Evolutionary conservation across 306 rosid species (phyloP), one percentile per base, ranked within the genome.

Genomic region (Dalbergia cultrata): DNA sequence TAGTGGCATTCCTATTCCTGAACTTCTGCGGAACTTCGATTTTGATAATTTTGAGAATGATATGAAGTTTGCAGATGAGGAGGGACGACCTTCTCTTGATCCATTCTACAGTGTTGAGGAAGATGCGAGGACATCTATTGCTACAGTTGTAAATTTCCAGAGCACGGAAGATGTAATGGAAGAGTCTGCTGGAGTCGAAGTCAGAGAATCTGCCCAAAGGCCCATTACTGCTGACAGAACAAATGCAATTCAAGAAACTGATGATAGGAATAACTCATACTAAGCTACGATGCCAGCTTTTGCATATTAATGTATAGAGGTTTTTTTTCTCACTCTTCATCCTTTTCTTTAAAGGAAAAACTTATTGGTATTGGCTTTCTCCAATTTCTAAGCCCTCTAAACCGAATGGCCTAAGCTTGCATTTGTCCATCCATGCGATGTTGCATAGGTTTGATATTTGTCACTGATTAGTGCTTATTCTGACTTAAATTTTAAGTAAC

Each of bases 1-100:
- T 68, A 76, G 75, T 60, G 81, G 71, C 69, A 56, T 84, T 56
- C 87, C 90, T 17, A 54, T 90, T 78, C 97, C 99, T 6, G 87
- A 88, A 52, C 85, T 93, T 64, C 63, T 91, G 82, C 85, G 83
- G 39, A 71, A 92, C 74, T 87, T 89, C 72, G 90, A 92, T 39
- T 91, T 77, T 43, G 90, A 84, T 76, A 72, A 84, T 79, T 81
- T 82, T 17, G 95, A 81, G 60, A 86, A 83, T 58, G 80, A 53
- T 73, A 34, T 86, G 56, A 89, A 87, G 87, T 84, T 59, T 74
- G 56, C 37, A 69, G 85, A 81, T 58, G 93, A 84, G 31, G 94
- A 88, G 50, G 87, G 82, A 35, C 86, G 68, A 34, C 75, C 67
- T 58, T 83, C 86, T 74, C 82, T 79, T 66, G 90, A 90, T 79